Evolutionary conservation across 306 rosid species (phyloP), one percentile per base, ranked within the genome.

Genomic region (Casuarina cunninghamiana): DNA sequence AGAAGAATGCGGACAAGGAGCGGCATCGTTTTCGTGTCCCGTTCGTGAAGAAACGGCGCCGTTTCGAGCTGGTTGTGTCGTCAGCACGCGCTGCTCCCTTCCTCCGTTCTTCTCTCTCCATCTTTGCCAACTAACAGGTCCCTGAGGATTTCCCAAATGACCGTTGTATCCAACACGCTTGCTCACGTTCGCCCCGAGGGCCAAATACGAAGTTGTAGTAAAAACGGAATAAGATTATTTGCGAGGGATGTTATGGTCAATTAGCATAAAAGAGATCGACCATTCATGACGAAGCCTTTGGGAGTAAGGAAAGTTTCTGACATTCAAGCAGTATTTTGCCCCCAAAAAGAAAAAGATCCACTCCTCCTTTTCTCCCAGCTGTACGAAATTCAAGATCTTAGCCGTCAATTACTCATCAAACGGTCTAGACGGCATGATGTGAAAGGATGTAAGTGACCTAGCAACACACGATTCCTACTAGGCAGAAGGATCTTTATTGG

Each of bases 51-150:
- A 45, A 74, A 65, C 75, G 77, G 72, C 87, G 87, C 79, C 67
- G 42, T 5, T 68, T 67, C 69, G n/a, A 54, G 72, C 66, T 75
- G 38, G 53, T 78, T 68, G 68, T 53, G 55, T 69, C 76, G 67
- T 73, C 80, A 83, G 82, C 89, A 75, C 15, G 72, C 78, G 84
- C 45, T 81, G 83, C 79, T 44, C 21, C 10, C 19, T 70, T 63
- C 4, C 77, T 69, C 65, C 53, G 6, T 42, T 21, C 50, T 60
- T 35, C 42, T 77, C 21, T 75, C 41, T 54, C 17, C n/a, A 38
- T 17, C 2, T 26, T 2, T 38, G 7, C 46, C 42, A 35, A 12
- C 5, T 37, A 62, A 62, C 42, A 11, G 69, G 48, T 26, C 10
- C 32, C 71, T 17, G 49, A 9, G 1, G 49, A 0, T 66, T 41